Evolutionary conservation across 176 grass and related monocot species (phyloP).

Genomic region (Cocos nucifera): DNA sequence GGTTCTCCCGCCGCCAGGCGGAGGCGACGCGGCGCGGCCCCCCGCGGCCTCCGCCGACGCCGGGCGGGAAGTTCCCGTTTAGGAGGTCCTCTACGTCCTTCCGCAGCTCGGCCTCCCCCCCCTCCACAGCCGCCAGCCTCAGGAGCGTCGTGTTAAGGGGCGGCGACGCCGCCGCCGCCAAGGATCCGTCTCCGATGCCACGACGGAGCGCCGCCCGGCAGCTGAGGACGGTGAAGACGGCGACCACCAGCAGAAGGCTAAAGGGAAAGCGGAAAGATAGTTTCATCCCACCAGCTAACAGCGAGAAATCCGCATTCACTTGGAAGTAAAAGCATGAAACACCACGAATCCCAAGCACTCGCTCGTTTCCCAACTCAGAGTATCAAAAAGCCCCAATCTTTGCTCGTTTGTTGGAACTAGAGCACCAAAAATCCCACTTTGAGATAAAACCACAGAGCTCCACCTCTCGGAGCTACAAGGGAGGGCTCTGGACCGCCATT

Average conservation of each 20-base stretch:
- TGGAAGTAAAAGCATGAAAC: no score
- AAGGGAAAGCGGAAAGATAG: slow-evolving; percentile 19
- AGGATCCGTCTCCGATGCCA: slow-evolving; percentile 4
- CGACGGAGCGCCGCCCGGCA: slow-evolving; percentile 11
- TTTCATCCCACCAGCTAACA: slow-evolving; percentile 23
- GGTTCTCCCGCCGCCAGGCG: slow-evolving; percentile 22
- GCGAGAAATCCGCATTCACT: no score
- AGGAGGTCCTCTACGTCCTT: slow-evolving; percentile 66
- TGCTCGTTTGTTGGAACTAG: no score
- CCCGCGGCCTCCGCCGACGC: slow-evolving; percentile 13
- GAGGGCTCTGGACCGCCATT: no score
- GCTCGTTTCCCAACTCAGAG: no score
- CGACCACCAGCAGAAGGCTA: slow-evolving; percentile 18
- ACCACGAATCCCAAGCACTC: no score
- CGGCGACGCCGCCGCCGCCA: not conserved
- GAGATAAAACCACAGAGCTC: no score
- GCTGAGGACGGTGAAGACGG: slow-evolving; percentile 24
- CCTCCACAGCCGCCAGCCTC: slow-evolving; percentile 36
- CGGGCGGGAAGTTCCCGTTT: slow-evolving; percentile 45
- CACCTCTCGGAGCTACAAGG: no score
- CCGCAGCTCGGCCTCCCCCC: slow-evolving; percentile 31
- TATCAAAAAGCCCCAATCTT: no score
- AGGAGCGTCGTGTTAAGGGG: slow-evolving; percentile 26
- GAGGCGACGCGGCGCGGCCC: not conserved
- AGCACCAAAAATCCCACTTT: no score